Conservation (phyloP, 2,329 filamentous ascomycete species). For the Neophaeococcomyces mojaviensis region DNA sequence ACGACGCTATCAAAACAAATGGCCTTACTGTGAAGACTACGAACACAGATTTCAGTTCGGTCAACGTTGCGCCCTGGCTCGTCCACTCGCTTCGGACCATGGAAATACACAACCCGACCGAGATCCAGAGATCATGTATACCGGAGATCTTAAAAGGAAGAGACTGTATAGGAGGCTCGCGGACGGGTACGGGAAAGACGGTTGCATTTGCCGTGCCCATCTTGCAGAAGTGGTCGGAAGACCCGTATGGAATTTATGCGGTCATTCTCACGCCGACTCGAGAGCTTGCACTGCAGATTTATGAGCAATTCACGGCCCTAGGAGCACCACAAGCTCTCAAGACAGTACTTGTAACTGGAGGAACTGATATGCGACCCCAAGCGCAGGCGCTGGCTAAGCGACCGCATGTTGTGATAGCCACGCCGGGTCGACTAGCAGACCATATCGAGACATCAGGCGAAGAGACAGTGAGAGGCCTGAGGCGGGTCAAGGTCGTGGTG, state of each 20-base stretch:
- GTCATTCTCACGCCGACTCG: conserved; percentile 83
- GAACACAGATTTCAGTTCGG: conserved; percentile 59
- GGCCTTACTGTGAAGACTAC: conserved; percentile 9
- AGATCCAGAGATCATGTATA: conserved; percentile 88
- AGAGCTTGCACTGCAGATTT: conserved; percentile 91
- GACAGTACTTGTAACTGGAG: conserved; percentile 81
- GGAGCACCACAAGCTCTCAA: conserved; percentile 82
- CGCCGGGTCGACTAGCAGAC: conserved; percentile 84
- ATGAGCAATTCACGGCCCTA: conserved; percentile 90
- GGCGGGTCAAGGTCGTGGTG: conserved; percentile 74
- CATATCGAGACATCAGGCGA: conserved; percentile 87
- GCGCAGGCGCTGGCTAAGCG: conserved; percentile 73
- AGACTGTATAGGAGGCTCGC: conserved; percentile 89
- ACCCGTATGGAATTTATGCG: conserved; percentile 85
- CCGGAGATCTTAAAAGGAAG: conserved; percentile 83
- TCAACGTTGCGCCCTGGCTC: conserved; percentile 79
- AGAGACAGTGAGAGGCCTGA: conserved; percentile 77
- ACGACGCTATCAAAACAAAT: neutral
- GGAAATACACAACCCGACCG: conserved; percentile 81
- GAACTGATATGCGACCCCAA: conserved; percentile 84
- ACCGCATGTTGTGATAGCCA: conserved; percentile 90
- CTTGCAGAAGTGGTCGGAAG: conserved; percentile 83
- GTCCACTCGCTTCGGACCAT: conserved; percentile 67
- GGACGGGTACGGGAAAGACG: conserved; percentile 95
- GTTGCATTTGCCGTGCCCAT: conserved; percentile 93